These are phyloP conservation scores for Raffaelea albimanens DNA, from an alignment of 2,329 filamentous ascomycete genomes.

Conservation along the genomic window DNA sequence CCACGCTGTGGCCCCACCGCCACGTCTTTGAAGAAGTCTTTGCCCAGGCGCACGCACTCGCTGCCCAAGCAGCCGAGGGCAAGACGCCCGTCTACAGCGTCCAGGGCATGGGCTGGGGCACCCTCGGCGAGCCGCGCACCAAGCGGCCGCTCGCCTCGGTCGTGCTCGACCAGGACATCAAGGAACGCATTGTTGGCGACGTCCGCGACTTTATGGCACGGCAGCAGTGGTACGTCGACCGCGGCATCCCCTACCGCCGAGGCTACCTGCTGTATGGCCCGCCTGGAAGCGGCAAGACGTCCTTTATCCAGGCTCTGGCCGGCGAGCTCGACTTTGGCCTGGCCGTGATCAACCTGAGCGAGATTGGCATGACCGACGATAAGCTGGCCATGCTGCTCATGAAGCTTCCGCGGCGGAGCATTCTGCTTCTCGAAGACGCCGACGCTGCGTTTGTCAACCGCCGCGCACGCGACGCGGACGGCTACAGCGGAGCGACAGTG, in stretches of 20 bases:
- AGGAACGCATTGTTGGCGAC: conserved; percentile 70
- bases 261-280: conserved; percentile 86
- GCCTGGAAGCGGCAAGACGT: conserved; percentile 86
- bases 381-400: conserved; percentile 77
- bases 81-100: conserved; percentile 90
- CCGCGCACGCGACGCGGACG: conserved; percentile 66
- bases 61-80: conserved; percentile 72
- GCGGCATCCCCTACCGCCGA: conserved; percentile 86
- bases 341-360: conserved; percentile 83
- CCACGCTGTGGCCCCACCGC: conserved; percentile 80
- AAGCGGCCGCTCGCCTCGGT: conserved; percentile 87
- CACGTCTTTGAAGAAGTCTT: conserved; percentile 89
- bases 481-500: conserved; percentile 78
- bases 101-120: conserved; percentile 74
- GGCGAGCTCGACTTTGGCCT: conserved; percentile 90
- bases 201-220: conserved; percentile 73
- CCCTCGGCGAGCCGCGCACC: conserved; percentile 72
- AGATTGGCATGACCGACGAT: conserved; percentile 83
- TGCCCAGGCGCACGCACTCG: conserved; percentile 72
- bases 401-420: conserved; percentile 71
- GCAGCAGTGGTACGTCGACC: conserved; percentile 81
- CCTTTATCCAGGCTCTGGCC: conserved; percentile 90
- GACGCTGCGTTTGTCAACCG: conserved; percentile 85
- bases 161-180: conserved; percentile 72
- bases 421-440: conserved; percentile 80